Percentiles rank a stretch among this genome's conserved stretches.
These are phyloP conservation scores for Saccharomycopsis sp. DNA, from an alignment of 805 yeast genomes.

Conservation along the genomic window DNA sequence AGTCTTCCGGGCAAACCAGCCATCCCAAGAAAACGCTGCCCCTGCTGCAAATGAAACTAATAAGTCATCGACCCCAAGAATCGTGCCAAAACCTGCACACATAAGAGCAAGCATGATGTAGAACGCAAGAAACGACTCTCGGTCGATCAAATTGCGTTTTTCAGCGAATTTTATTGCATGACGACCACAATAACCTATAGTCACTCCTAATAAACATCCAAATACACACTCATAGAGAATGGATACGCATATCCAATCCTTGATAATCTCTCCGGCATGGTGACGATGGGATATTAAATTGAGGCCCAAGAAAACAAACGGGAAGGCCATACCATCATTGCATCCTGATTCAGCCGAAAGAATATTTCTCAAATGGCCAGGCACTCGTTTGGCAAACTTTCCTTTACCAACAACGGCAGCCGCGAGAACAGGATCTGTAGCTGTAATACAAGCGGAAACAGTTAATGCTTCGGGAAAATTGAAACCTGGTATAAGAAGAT, in stretches of 20 bases:
- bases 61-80: constrained; percentile 83
- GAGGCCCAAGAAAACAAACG: constrained; percentile 70
- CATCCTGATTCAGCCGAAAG: constrained; percentile 85
- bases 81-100: constrained; percentile 85
- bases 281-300: constrained; percentile 59
- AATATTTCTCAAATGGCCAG: constrained; percentile 81
- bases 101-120: constrained; percentile 75
- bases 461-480: constrained; percentile 65
- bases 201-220: constrained; percentile 69
- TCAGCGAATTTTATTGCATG: constrained; percentile 73
- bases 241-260: constrained; percentile 74
- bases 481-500: constrained; percentile 69
- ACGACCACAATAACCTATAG: constrained; percentile 66
- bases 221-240: constrained; percentile 75
- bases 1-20: constrained; percentile 75
- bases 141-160: constrained; percentile 59
- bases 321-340: constrained; percentile 95
- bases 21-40: constrained; percentile 91
- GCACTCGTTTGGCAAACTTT: constrained; percentile 82
- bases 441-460: constrained; percentile 84
- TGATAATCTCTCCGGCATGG: constrained; percentile 58
- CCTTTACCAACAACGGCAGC: constrained; percentile 95
- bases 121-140: constrained; percentile 83
- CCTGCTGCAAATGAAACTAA: constrained; percentile 90
- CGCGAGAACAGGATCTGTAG: constrained; percentile 92